phyloP scores from a whole-genome alignment of 805 yeast species.

The Hanseniaspora pseudoguilliermondii region DNA sequence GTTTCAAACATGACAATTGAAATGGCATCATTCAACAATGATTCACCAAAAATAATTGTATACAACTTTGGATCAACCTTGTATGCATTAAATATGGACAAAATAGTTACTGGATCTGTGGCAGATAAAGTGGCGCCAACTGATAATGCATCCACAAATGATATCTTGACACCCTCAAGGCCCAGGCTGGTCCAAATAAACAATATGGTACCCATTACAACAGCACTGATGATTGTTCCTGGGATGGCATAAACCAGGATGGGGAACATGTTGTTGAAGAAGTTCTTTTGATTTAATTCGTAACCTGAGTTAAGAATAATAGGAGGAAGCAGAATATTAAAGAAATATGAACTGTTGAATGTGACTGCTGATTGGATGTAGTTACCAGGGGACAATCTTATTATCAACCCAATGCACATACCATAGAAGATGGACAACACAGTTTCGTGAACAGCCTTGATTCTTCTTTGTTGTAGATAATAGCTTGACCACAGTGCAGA shows the following conservation, averaged over 20 bases:
- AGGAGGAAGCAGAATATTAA: constrained; percentile 88
- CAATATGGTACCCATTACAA: constrained; percentile 77
- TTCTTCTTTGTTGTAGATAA: constrained; percentile 77
- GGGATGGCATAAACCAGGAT: constrained; percentile 91
- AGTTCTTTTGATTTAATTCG: constrained; percentile 89
- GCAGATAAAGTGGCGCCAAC: constrained; percentile 97
- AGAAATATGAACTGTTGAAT: constrained; percentile 86
- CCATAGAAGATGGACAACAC: constrained; percentile 93
- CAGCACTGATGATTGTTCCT: constrained; percentile 85
- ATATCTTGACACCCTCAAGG: constrained; percentile 71
- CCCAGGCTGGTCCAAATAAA: constrained; percentile 88
- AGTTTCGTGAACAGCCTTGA: constrained; percentile 94
- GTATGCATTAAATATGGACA: constrained; percentile 92
- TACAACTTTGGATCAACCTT: constrained; percentile 95
- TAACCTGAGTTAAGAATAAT: constrained; percentile 93
- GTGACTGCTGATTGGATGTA: constrained; percentile 94
- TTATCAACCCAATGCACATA: constrained; percentile 85
- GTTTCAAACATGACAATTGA: constrained; percentile 99
- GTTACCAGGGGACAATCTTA: constrained; percentile 88
- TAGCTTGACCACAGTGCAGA: constrained; percentile 92
- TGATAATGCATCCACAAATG: constrained; percentile 93
- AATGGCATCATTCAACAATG: constrained; percentile 89
- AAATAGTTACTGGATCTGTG: constrained; percentile 94
- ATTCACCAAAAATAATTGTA: constrained; percentile 95
- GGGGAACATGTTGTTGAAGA: constrained; percentile 81